Base-by-base conservation (phyloP, 1,284 basidiomycete species). In the Quambalaria eucalypti region DNA sequence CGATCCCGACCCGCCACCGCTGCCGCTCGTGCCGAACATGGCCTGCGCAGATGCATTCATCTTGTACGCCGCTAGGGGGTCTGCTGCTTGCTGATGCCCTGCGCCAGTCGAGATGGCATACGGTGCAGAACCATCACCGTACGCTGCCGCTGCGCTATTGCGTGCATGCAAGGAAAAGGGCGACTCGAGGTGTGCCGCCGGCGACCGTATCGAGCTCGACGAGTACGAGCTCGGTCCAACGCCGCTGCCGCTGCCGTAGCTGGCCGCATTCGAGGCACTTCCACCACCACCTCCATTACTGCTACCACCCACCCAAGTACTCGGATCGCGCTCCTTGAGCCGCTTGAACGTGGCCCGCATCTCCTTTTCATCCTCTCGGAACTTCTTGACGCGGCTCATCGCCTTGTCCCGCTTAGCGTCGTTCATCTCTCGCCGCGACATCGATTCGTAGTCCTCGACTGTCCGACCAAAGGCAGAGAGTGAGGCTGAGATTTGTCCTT, bases 321-420 rank as follows among this genome's bases (percentile, higher is more conserved):
- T 36, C 0, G 55, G 47, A 28, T 55, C 65, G 48, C 61, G 61
- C 39, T 50, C 44, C 48, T 71, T 71, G 16, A 69, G 36, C 10
- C 63, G 52, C 1, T 56, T 57, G 1, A 71, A 55, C 28, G 65
- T 60, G 10, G 54, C 60, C 9, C 54, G 47, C 19, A 74, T 57
- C 48, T 66, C 66, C 16, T 60, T 59, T 42, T 66, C 67, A 44
- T 75, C 73, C n/a, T 63, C 60, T 21, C 63, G 61, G 52, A 75
- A 73, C 50, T 74, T 66, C 30, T 62, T 51, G 0, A 69, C 68
- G 4, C 73, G 59, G 3, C 28, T 55, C 19, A 75, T 55, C 1
- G 73, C 72, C 39, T 74, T 73, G n/a, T 73, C 68, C 36, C 72
- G 66, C 54, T 75, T 75, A 9, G 65, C 60, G 25, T 64, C 61